Conservation (phyloP, 163 green algal genomes). For the Scenedesmus sp. region DNA sequence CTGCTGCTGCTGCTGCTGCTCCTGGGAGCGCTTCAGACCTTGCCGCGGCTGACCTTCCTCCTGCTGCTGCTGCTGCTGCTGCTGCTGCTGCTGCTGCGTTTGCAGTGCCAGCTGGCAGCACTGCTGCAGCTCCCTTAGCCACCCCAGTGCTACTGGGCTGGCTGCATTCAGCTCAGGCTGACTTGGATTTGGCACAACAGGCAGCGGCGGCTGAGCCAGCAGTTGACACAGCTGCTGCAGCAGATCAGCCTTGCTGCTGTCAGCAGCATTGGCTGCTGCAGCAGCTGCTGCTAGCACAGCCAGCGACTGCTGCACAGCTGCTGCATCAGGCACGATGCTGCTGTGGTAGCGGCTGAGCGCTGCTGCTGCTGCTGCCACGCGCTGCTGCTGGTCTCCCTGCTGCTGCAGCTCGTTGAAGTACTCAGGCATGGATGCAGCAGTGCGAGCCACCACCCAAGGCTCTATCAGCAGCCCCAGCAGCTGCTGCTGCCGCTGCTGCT, state of each 20-base stretch:
- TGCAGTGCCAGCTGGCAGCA: neutral
- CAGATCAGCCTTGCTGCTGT: neutral
- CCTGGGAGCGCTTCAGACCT: neutral
- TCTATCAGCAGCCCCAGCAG: neutral
- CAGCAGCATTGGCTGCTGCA: neutral
- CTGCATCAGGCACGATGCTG: constrained; percentile 23
- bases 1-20: constrained; percentile 37
- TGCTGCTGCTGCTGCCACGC: constrained; percentile 2
- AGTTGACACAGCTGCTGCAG: constrained; percentile 34
- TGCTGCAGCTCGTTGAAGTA: constrained; percentile 15
- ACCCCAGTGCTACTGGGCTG: neutral
- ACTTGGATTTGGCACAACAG: neutral
- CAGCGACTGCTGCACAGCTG: constrained; percentile 13
- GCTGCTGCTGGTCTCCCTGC: constrained; percentile 35
- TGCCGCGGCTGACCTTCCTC: constrained; percentile 13
- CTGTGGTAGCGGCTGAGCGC: neutral
- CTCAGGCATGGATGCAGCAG: neutral
- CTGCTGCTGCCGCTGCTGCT: neutral
- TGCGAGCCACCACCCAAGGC: neutral
- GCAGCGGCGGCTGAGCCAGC: constrained; percentile 7
- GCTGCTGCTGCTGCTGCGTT: constrained; percentile 17
- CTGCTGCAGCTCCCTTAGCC: constrained; percentile 12
- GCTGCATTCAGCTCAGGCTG: constrained; percentile 9
- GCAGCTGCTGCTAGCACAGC: constrained; percentile 10
- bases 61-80: constrained; percentile 29